Percentiles rank a stretch among this genome's conserved stretches.
Evolutionary conservation across 768 basidiomycete species (phyloP).

Genomic region (Trametes sanguinea): DNA sequence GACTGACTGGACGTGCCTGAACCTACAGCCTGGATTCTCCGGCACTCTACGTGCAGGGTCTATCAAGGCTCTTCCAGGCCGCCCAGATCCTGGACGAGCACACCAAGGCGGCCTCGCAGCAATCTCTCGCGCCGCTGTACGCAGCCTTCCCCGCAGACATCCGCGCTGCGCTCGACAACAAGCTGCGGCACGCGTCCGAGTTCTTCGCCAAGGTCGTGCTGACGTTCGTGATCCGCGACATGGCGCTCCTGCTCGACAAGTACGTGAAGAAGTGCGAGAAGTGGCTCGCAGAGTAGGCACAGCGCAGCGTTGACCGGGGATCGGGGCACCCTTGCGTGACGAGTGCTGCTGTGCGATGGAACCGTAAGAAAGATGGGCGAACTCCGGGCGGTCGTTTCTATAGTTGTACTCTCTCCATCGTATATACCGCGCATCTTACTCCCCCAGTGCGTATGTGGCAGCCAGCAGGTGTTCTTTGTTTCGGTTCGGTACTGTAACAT

Average conservation of each 20-base stretch:
- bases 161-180: constrained; percentile 65
- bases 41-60: constrained; percentile 74
- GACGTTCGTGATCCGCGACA: constrained; percentile 86
- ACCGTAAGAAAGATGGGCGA: neutral
- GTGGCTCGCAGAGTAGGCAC: constrained; percentile 76
- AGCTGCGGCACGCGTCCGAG: constrained; percentile 81
- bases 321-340: neutral
- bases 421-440: constrained; percentile 10
- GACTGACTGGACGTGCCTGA: constrained; percentile 4
- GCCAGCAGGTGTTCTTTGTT: constrained; percentile 5
- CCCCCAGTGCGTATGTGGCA: constrained; percentile 1
- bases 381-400: constrained; percentile 4
- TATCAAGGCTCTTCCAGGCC: constrained; percentile 71
- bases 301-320: neutral
- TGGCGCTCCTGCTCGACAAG: constrained; percentile 86
- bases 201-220: constrained; percentile 89
- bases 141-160: constrained; percentile 66
- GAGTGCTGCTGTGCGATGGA: neutral
- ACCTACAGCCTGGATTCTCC: constrained; percentile 80
- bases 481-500: constrained; percentile 31
- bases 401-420: constrained; percentile 5
- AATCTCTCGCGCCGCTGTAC: constrained; percentile 73
- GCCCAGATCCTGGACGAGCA: constrained; percentile 88
- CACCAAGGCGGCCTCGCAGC: constrained; percentile 67
- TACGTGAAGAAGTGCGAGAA: constrained; percentile 93